Evolutionary conservation across 2,329 filamentous ascomycete species (phyloP).

Genomic region (Cladosporium cucumerinum): DNA sequence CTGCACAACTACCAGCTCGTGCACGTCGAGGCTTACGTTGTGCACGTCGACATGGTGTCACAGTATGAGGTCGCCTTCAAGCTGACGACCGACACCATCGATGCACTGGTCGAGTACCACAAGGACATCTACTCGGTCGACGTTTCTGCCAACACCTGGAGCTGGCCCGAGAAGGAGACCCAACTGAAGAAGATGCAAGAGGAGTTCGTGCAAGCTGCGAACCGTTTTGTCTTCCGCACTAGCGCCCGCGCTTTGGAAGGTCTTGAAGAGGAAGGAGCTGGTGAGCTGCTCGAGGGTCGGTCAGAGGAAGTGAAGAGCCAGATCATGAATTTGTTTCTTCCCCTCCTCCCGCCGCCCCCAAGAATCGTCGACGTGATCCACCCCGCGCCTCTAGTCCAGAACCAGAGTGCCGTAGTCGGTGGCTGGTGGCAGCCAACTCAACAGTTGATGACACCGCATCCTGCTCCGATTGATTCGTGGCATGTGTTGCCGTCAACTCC

Average conservation of each 20-base stretch:
- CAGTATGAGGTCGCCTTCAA: conserved; percentile 98
- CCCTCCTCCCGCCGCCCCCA: conserved; percentile 82
- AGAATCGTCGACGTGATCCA: conserved; percentile 86
- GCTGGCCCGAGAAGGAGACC: conserved; percentile 94
- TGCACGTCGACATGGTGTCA: conserved; percentile 98
- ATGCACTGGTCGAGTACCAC: conserved; percentile 89
- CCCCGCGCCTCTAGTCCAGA: conserved; percentile 79
- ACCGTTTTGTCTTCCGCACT: conserved; percentile 94
- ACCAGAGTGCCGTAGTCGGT: conserved; percentile 60
- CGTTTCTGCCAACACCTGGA: conserved; percentile 81
- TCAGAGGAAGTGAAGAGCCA: conserved; percentile 89
- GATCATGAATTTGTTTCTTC: conserved; percentile 78
- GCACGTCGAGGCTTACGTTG: conserved; percentile 94
- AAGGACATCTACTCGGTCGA: conserved; percentile 92
- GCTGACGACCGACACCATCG: conserved; percentile 91
- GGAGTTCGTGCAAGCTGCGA: conserved; percentile 92
- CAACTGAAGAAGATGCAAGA: conserved; percentile 97
- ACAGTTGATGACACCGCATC: conserved; percentile 58
- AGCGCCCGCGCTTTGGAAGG: conserved; percentile 87
- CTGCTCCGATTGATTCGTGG: conserved; percentile 79
- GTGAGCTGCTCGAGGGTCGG: conserved; percentile 86
- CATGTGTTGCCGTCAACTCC: conserved; percentile 87
- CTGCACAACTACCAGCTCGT: conserved; percentile 90
- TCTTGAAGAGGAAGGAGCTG: conserved; percentile 91
- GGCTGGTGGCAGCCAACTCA: conserved; percentile 69